Conservation (phyloP, 2,329 filamentous ascomycete species). For the Fusarium sp. region DNA sequence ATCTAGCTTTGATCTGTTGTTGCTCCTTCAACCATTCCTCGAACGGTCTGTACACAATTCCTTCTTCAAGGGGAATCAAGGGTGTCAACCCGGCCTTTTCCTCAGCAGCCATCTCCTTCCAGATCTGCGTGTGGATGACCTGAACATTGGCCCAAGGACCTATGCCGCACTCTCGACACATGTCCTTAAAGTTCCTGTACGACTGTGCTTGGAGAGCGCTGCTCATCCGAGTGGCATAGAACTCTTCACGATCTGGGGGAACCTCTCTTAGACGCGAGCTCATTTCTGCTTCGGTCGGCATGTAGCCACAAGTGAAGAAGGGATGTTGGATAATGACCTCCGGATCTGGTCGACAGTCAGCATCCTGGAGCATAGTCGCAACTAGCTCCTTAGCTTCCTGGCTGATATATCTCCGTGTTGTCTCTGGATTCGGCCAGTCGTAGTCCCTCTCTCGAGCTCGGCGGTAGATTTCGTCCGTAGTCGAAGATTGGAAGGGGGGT, state of each 20-base stretch:
- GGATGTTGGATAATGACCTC: slow-evolving; percentile 81
- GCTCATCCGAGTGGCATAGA: slow-evolving; percentile 61
- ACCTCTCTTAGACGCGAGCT: slow-evolving; percentile 65
- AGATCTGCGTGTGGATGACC: slow-evolving; percentile 63
- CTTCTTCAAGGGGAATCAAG: slow-evolving; percentile 67
- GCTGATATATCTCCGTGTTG: slow-evolving; percentile 74
- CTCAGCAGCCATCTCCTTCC: slow-evolving; percentile 73
- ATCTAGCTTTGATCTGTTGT: slow-evolving; percentile 49
- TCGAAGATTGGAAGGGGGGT: slow-evolving; percentile 93
- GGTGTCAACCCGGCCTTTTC: slow-evolving; percentile 72
- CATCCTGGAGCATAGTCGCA: slow-evolving; percentile 77
- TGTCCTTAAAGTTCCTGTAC: slow-evolving; percentile 62
- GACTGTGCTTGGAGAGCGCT: slow-evolving; percentile 57
- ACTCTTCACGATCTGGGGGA: slow-evolving; percentile 65
- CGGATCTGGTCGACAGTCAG: slow-evolving; percentile 77
- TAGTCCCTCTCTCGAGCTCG: slow-evolving; percentile 77
- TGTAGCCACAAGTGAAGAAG: slow-evolving; percentile 80
- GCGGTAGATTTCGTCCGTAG: slow-evolving; percentile 85
- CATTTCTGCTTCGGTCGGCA: slow-evolving; percentile 70
- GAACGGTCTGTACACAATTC: slow-evolving; percentile 71
- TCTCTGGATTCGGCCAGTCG: slow-evolving; percentile 76
- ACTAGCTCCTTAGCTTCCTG: slow-evolving; percentile 81
- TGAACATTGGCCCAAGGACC: slow-evolving; percentile 62
- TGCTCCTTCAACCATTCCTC: slow-evolving; percentile 68
- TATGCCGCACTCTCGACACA: slow-evolving; percentile 67